A percentile compares a stretch with the other conserved stretches of the same genome.
Conservation (phyloP, 306 rosid genomes). For the Trifolium dubium region DNA sequence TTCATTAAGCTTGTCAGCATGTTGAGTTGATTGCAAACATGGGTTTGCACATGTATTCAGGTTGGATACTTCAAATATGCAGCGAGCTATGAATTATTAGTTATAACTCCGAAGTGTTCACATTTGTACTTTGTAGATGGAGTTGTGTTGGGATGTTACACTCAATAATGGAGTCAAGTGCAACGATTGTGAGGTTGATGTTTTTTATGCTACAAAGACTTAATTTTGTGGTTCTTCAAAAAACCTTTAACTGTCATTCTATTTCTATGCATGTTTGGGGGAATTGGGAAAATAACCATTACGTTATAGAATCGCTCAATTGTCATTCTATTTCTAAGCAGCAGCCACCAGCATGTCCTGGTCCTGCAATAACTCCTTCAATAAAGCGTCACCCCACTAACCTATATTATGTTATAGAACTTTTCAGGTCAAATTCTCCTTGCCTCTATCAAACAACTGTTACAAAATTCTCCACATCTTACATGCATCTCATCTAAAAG, state of each 20-base stretch:
- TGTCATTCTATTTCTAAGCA: too few relatives aligned
- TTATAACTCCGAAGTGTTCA: neutral
- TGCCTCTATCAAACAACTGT: too few relatives aligned
- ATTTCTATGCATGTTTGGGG: neutral
- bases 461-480: too few relatives aligned
- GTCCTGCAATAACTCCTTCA: too few relatives aligned
- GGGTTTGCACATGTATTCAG: neutral
- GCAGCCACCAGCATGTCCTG: too few relatives aligned
- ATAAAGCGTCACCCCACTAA: too few relatives aligned
- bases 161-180: neutral
- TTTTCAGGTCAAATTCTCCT: too few relatives aligned
- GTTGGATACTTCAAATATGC: neutral
- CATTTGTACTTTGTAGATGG: neutral
- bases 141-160: neutral
- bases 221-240: neutral
- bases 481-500: too few relatives aligned
- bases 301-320: neutral
- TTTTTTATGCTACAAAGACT: neutral
- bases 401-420: too few relatives aligned
- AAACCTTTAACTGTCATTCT: neutral
- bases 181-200: constrained; percentile 22
- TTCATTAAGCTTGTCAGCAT: neutral
- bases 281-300: too few relatives aligned
- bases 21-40: neutral
- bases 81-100: neutral